Evolutionary conservation across 192 early-diverging fungal genomes (phyloP), one percentile per base, ranked within the genome.

Genomic region (Coemansia sp.): DNA sequence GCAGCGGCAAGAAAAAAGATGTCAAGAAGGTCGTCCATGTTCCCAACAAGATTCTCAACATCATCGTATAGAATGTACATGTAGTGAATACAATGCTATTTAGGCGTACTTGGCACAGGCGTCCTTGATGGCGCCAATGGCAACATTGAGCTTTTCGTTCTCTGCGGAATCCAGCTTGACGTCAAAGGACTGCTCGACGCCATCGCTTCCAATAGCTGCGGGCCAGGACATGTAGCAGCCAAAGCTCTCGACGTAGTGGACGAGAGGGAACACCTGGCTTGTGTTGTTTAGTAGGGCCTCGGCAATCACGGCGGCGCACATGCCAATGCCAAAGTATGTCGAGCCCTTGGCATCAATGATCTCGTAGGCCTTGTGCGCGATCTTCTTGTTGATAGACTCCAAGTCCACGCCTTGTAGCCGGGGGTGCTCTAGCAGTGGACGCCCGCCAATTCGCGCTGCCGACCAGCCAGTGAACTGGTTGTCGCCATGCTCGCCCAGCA

Each of bases 321-420:
- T 92, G 27, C 89, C 93, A 68, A 95, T 93, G 37, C 94, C 93
- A 70, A 87, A 95, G 79, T 90, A 90, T 0, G 94, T 93, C 4
- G 92, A 88, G 17, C 94, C 94, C 77, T 95, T 95, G 59, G 91
- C 83, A 14, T 91, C 88, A 53, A 95, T 95, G 65, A 95, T 95
- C 46, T 85, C 85, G 60, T 93, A 92, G 0, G 94, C 94, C 73
- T 93, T 94, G 59, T 74, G 84, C 40, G 83, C 77, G 25, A 94
- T 88, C 43, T 87, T 76, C n/a, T 87, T 61, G 35, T 84, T 83
- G 17, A 91, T 70, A 24, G 69, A 39, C 11, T 87, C 85, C 35
- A 73, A 69, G 45, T 93, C 86, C 24, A 91, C 38, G 7, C 36
- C 68, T 62, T 89, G 38, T 59, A 94, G 80, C 53, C 87, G 79